Evolutionary conservation across 2,329 filamentous ascomycete species (phyloP).

Genomic region (Ophiosphaerella herpotricha): DNA sequence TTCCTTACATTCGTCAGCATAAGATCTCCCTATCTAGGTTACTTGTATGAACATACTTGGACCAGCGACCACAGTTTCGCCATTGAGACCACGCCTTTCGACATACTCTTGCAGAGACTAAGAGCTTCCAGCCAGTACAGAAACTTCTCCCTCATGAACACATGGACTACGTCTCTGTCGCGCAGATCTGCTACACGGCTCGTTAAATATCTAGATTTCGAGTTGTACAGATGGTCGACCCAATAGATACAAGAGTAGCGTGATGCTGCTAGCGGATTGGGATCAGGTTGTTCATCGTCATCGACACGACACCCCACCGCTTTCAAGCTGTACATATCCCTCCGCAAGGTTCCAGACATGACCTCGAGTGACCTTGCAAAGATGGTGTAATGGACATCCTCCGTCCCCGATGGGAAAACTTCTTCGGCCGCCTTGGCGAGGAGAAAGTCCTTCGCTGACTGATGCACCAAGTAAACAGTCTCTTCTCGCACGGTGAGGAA

Average conservation of each 20-base stretch:
- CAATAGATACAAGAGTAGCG: conserved; percentile 40
- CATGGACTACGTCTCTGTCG: neutral
- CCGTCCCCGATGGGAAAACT: neutral
- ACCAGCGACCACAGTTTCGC: conserved; percentile 4
- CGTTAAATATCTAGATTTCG: conserved; percentile 1
- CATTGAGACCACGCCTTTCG: conserved; percentile 8
- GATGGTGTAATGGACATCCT: neutral
- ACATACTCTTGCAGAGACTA: conserved; percentile 9
- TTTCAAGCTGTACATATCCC: conserved; percentile 15
- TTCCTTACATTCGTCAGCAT: too few relatives aligned
- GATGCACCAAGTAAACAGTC: conserved; percentile 10
- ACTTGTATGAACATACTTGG: neutral
- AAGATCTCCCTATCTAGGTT: neutral
- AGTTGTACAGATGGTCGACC: conserved; percentile 38
- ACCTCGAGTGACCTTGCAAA: conserved; percentile 4
- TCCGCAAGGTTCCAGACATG: conserved; percentile 14
- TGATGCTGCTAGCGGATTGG: conserved; percentile 30
- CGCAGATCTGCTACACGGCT: neutral
- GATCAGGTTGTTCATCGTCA: conserved; percentile 20
- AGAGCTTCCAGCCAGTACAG: conserved; percentile 13
- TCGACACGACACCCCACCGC: conserved; percentile 2
- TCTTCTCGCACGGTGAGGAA: conserved; percentile 44
- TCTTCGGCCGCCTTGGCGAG: conserved; percentile 22
- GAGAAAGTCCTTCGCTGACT: conserved; percentile 53
- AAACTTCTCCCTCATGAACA: conserved; percentile 7